Conservation (phyloP, 176 grass and related monocot species). For the Ampelocalamus luodianensis region DNA sequence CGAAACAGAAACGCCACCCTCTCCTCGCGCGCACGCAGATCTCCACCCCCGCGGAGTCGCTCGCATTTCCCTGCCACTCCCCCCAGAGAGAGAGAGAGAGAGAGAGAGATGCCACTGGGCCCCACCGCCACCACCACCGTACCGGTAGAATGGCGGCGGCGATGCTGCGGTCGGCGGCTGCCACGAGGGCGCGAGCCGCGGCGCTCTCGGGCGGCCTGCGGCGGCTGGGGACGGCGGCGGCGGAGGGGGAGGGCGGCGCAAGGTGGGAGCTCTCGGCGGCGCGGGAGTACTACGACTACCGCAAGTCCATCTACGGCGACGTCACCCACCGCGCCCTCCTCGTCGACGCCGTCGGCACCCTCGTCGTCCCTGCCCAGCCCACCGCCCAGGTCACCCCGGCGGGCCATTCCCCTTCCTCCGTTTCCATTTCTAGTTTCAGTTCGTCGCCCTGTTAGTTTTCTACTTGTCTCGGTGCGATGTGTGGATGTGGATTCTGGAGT, state of each 20-base stretch:
- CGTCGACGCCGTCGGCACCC: slow-evolving; percentile 85
- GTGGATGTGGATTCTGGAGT: background rate
- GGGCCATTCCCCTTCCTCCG: background rate
- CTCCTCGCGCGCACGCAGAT: background rate
- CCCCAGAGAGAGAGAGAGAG: too few species aligned
- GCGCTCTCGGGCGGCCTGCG: background rate
- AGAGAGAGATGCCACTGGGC: too few species aligned
- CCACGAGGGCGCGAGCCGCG: background rate
- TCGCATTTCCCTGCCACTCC: background rate
- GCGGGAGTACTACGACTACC: slow-evolving; percentile 78
- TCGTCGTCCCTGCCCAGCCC: slow-evolving; percentile 74
- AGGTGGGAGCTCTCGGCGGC: slow-evolving; percentile 66
- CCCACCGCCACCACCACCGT: too few species aligned
- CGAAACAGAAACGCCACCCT: background rate
- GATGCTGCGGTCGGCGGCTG: background rate
- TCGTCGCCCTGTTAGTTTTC: background rate
- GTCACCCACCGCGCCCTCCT: slow-evolving; percentile 82
- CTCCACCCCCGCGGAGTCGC: background rate
- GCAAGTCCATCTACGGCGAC: slow-evolving; percentile 76
- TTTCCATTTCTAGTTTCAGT: background rate
- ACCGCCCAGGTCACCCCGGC: slow-evolving; percentile 61
- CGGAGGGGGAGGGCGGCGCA: slow-evolving; percentile 3
- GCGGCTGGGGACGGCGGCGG: slow-evolving; percentile 12
- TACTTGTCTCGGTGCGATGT: background rate
- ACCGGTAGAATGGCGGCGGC: background rate